Evolutionary conservation across 2,329 filamentous ascomycete species (phyloP), one percentile per base, ranked within the genome.

Genomic region (Fusarium devonianum): DNA sequence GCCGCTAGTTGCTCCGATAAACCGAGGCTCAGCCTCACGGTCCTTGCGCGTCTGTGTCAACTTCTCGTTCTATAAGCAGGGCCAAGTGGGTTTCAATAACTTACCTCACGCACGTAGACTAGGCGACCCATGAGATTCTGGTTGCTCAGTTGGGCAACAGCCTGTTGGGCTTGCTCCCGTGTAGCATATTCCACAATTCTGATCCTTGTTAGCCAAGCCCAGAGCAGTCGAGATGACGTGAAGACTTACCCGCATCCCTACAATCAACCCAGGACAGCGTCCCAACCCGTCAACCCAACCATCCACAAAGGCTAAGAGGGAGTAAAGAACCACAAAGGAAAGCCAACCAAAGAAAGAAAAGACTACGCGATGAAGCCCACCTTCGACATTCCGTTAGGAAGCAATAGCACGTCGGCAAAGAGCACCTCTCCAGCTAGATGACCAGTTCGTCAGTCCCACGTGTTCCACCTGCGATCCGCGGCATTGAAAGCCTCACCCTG

Each of bases 301-400:
- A 80, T 94, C 90, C 91, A 88, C 86, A 85, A 90, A 88, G 71
- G 70, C 71, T 75, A 76, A 79, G 75, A 85, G 78, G 80, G 80
- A 80, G 86, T 78, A 82, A 82, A 60, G 39, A 85, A 62, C 69
- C 66, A 88, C 85, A 88, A 78, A 88, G 82, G 85, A 81, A 85
- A 85, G 84, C 89, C 90, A 90, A 85, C 88, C 88, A 87, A 77
- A 49, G n/a, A 63, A 84, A 83, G 76, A 37, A 59, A 84, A 84
- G 87, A 85, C 89, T 88, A 92, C 83, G 80, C 86, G 82, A 89
- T 89, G 83, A 87, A 86, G 92, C 90, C 91, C 92, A 97, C 93
- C 93, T 99, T 99, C 90, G 93, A 97, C 94, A 99, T 99, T 92
- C 94, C 94, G 85, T 99, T 99, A 72, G 94, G 94, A 88, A 99